Evolutionary conservation across 495 filamentous ascomycete species (phyloP).

Genomic region (Glutinoglossum americanum): DNA sequence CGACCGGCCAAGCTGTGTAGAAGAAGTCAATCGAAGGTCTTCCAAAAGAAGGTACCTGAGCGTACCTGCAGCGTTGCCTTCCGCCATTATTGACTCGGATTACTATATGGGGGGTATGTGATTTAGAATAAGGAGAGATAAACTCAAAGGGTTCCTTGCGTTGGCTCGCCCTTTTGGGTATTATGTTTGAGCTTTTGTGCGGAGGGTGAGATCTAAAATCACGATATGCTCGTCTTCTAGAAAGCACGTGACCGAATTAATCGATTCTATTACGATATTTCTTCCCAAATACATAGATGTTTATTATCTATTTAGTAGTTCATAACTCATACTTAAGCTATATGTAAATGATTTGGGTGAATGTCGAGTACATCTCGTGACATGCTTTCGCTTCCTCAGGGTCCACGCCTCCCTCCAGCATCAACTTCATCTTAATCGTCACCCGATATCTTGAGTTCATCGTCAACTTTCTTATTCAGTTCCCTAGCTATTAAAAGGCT

Average conservation of each 20-base stretch:
- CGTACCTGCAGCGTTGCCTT: conserved; percentile 5
- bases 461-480: neutral
- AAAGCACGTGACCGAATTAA: neutral
- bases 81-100: conserved; percentile 1
- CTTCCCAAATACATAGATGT: neutral
- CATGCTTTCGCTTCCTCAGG: neutral
- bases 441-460: neutral
- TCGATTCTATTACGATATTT: neutral
- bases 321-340: neutral
- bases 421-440: neutral
- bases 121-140: neutral
- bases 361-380: conserved; percentile 2
- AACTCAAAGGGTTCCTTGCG: conserved; percentile 36
- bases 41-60: neutral
- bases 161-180: conserved; percentile 30
- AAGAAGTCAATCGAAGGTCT: conserved; percentile 5
- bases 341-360: neutral
- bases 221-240: neutral
- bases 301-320: neutral
- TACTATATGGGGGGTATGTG: neutral
- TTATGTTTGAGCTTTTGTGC: neutral
- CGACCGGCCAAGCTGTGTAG: conserved; percentile 63
- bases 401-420: neutral
- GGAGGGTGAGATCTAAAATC: neutral
- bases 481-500: neutral